phyloP scores from a whole-genome alignment of 2,329 filamentous ascomycete genomes.

The Orbilia oligospora region DNA sequence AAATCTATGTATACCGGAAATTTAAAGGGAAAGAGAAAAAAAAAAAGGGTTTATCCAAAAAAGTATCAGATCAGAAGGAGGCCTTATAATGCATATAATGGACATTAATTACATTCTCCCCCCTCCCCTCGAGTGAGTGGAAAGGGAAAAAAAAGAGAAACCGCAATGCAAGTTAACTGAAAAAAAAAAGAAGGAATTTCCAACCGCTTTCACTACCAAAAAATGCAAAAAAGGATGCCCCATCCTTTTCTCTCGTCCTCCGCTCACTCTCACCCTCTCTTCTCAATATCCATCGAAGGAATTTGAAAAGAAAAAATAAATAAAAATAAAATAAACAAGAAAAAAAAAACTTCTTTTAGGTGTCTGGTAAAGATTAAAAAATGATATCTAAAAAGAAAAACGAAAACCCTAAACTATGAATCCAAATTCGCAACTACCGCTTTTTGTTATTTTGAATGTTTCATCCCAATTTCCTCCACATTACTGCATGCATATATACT shows the following conservation, averaged over 20 bases:
- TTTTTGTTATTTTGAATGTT: not conserved
- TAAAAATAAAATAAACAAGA: not conserved
- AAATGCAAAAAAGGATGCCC: not conserved
- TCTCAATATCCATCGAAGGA: no score
- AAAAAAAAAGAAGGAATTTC: not conserved
- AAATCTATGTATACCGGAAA: no score
- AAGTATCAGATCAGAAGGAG: no score
- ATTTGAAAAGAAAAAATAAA: no score
- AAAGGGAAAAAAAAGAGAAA: not conserved
- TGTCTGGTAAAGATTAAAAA: slow-evolving; percentile 1
- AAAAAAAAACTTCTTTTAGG: not conserved
- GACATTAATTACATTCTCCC: not conserved
- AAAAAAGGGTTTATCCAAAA: no score
- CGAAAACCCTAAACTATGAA: not conserved
- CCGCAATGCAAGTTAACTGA: not conserved
- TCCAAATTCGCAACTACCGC: slow-evolving; percentile 1
- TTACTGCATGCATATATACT: not conserved
- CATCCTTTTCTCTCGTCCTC: no score
- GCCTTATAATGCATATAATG: not conserved
- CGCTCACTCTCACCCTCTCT: not conserved
- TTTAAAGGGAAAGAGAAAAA: no score
- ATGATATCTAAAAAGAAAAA: not conserved
- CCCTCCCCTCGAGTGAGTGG: no score
- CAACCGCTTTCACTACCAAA: not conserved
- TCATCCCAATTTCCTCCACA: not conserved